Evolutionary conservation across 2,329 filamentous ascomycete genomes (phyloP), one percentile per base, ranked within the genome.

Genomic region (Bipolaris sorokiniana): DNA sequence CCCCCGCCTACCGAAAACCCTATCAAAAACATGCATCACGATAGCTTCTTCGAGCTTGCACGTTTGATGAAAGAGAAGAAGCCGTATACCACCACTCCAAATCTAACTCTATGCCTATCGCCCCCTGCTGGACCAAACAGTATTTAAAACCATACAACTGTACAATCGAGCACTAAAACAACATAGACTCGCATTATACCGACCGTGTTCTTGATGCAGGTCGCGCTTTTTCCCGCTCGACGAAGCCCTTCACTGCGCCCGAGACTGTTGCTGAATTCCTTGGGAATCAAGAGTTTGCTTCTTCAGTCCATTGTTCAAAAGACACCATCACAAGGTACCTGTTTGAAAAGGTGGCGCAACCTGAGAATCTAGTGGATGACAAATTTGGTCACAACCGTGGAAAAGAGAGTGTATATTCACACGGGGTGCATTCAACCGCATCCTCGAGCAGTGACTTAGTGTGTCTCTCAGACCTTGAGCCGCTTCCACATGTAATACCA

Each of bases 31-130:
- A 4, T 18, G 13, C 48, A 52, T 5, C 53, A 18, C 15, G 66
- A 70, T 40, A 67, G 61, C 41, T 68, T 70, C 50, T 61, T 55
- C 6, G 63, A 50, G 15, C 64, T 69, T 9, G 28, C 62, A 6
- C 26, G 11, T 16, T 45, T 68, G 6, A 65, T 68, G 66, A 62
- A 51, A 45, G 62, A 54, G 5, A 67, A 68, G 58, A 63, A 61
- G 48, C 41, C 62, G 0, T 67, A 65, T 22, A 47, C 48, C 3
- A 41, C 47, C 3, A 40, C 23, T 10, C 22, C 51, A 2, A 22
- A 36, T 6, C 28, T 51, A 23, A 38, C 41, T 5, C 13, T 49
- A 22, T 45, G 28, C 6, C n/a, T 20, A 13, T 31, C 38, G 20
- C 9, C 28, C 2, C 16, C 37, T 1, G 2, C 26, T 0, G 15